Conservation (phyloP, 768 basidiomycete species). For the Boletus rufocinnamomeus region DNA sequence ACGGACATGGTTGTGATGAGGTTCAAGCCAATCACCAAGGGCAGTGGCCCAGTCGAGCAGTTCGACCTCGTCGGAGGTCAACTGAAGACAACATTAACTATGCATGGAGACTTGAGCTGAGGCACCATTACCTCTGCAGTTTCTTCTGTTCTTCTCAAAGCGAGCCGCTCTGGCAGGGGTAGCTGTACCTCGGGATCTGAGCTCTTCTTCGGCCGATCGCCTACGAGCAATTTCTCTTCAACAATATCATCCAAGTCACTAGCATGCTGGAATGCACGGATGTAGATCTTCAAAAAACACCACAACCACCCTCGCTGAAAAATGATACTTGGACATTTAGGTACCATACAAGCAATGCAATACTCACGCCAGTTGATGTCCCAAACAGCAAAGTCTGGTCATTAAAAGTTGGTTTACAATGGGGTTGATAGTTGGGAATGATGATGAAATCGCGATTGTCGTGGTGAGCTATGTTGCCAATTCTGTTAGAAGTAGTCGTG, state of each 20-base stretch:
- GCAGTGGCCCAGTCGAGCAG: conserved; percentile 62
- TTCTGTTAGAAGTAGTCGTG: conserved; percentile 7
- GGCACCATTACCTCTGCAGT: conserved; percentile 48
- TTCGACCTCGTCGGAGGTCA: conserved; percentile 62
- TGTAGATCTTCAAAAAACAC: conserved; percentile 74
- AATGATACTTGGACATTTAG: neutral
- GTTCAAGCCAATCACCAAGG: conserved; percentile 74
- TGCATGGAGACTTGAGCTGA: neutral
- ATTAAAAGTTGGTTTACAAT: conserved; percentile 49
- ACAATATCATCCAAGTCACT: conserved; percentile 80
- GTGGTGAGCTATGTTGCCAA: conserved; percentile 55
- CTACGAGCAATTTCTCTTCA: conserved; percentile 79
- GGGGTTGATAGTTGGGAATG: conserved; percentile 77
- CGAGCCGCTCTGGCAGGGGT: conserved; percentile 61
- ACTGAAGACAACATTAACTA: conserved; percentile 39
- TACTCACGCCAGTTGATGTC: conserved; percentile 61
- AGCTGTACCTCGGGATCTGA: conserved; percentile 49
- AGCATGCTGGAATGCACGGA: conserved; percentile 72
- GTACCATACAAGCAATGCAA: neutral
- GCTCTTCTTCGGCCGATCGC: conserved; percentile 74
- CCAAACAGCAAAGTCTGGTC: conserved; percentile 70
- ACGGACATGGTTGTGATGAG: conserved; percentile 72
- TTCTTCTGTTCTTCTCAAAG: conserved; percentile 50
- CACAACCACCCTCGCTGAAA: conserved; percentile 69
- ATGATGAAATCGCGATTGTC: conserved; percentile 89